Percentiles rank a stretch among this genome's conserved stretches.
These are phyloP conservation scores for Fusarium austroafricanum DNA, from an alignment of 2,329 filamentous ascomycete genomes.

Conservation along the genomic window DNA sequence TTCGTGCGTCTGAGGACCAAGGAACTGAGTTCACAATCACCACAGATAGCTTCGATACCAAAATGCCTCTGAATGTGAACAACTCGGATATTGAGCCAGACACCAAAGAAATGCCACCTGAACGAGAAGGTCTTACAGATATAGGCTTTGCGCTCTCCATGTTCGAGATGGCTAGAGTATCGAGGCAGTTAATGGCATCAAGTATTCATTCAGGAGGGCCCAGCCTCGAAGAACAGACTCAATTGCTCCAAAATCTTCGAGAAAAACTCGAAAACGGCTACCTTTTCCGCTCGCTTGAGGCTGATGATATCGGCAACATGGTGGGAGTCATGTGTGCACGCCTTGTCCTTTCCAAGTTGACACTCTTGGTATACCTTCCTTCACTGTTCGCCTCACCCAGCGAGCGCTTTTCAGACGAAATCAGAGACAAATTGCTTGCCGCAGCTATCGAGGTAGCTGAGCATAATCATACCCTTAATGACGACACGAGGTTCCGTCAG, in stretches of 20 bases:
- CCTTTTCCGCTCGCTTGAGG: conserved; percentile 53
- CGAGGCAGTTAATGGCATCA: conserved; percentile 53
- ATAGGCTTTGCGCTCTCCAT: conserved; percentile 57
- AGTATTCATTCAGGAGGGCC: conserved; percentile 44
- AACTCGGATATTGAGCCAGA: conserved; percentile 63
- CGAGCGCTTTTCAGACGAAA: conserved; percentile 52
- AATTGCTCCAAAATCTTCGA: conserved; percentile 59
- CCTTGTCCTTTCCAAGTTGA: conserved; percentile 66
- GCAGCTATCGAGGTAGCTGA: conserved; percentile 67
- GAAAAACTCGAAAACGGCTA: conserved; percentile 57
- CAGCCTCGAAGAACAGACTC: conserved; percentile 55
- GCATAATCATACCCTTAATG: conserved; percentile 65
- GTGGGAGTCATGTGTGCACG: conserved; percentile 53
- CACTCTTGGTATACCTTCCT: conserved; percentile 65
- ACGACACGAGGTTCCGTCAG: conserved; percentile 59
- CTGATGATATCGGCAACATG: conserved; percentile 53
- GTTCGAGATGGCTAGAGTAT: conserved; percentile 51
- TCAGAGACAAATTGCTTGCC: conserved; percentile 59
- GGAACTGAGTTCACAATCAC: conserved; percentile 63
- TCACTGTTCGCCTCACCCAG: conserved; percentile 57
- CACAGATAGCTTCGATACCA: conserved; percentile 62
- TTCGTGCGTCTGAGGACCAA: conserved; percentile 69
- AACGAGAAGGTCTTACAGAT: conserved; percentile 66
- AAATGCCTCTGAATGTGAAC: conserved; percentile 68
- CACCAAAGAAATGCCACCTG: conserved; percentile 58